Base-by-base conservation (phyloP, 106 monocot species). In the Acorus gramineus region DNA sequence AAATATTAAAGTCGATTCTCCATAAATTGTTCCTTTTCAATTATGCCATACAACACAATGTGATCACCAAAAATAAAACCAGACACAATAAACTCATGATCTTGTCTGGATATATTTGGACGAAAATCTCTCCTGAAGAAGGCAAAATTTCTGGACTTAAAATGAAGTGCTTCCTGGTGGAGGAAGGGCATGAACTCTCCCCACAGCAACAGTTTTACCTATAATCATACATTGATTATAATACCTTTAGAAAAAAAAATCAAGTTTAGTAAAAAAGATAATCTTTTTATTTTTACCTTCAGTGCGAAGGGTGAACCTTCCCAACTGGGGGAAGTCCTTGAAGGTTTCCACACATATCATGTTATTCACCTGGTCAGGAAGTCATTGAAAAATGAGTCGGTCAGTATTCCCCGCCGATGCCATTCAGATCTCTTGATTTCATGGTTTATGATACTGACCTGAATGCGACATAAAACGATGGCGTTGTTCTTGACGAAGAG, bases 191-290 rank as follows among this genome's bases (percentile, higher is more conserved):
- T 91, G 85, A 53, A 98, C 82, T 66, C 92, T 98, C 12, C 96
- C 96, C 6, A 98, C 79, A 2, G 96, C 96, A 47, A 98, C 85
- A 14, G 91, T 98, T 71, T 88, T 98, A 11, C 96, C 96, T 98
- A 84, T 47, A 74, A 11, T 47, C 42, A 46, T 56, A 14, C 7
- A n/a, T 11, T 4, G 11, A 46, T 10, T 49, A 50, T 47, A 6
- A 13, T 4, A 68, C 10, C 9, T 48, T 63, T 46, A 43, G 2
- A 6, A 14, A 46, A 2, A 10, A 12, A 53, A 42, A 51, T 46
- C 13, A 0, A 53, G 55, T 11, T 52, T 9, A n/a, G 53, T 48
- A 8, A 45, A 11, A 2, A 13, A 11, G 10, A 2, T 42, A 52
- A 28, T 14, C 11, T 44, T 10, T 53, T 42, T 63, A 7, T 52